Base-by-base conservation (phyloP, 768 basidiomycete genomes). In the Pleurotus ostreatus region DNA sequence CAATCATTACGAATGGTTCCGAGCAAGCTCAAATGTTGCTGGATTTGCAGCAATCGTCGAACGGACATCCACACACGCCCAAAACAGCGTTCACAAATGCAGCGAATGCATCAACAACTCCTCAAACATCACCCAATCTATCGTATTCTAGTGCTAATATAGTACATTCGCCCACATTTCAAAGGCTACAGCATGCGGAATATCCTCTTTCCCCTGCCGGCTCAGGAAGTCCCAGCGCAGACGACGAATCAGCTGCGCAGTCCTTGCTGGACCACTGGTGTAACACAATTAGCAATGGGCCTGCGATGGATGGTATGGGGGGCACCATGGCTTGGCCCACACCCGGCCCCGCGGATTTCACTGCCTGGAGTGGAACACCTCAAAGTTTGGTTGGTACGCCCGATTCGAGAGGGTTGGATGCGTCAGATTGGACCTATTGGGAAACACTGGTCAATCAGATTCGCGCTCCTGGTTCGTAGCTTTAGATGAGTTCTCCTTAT, bases 231-330 rank as follows among this genome's bases (percentile, higher is more conserved):
- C 89, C 87, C 1, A 77, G 73, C 56, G 85, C 79, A 44, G 91
- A 92, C 46, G 90, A 88, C 8, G 85, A 91, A 64, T 83, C 80
- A 22, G 75, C 86, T 5, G 89, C 90, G 3, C 91, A 94, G 64
- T 81, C 81, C 9, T 67, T 94, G 55, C 73, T 94, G 46, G 90
- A 94, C 67, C 87, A 92, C 59, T 93, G 92, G 91, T 88, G 84
- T 64, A 86, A 85, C 59, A 84, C 85, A n/a, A 81, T 91, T 60
- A 88, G 82, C 64, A 87, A 85, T 57, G 79, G 65, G 15, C 58
- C 84, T 9, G 77, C 80, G 2, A 62, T 82, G 2, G 84, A 87
- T 61, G 72, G 77, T 18, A 72, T 74, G 18, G 75, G 77, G 25
- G 75, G 74, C 49, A 74, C 73, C 41, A 64, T 83, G 59, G 78